Base-by-base conservation (phyloP, 257 asterid species). In the Solanum appendiculatum region DNA sequence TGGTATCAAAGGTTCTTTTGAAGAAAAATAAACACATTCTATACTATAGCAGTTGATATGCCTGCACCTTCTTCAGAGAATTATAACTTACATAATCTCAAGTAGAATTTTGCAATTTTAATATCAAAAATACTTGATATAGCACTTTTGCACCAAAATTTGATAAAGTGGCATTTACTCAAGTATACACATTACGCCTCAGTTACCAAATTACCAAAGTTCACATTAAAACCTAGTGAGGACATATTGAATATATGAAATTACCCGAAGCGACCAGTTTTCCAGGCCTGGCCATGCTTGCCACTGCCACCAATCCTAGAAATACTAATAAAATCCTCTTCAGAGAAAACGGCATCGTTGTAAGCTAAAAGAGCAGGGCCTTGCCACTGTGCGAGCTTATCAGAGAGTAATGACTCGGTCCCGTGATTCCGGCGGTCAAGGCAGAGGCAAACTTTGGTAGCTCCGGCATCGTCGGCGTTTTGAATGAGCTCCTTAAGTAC, bases 391-490 rank as follows among this genome's bases (percentile, higher is more conserved):
- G 95, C 94, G 34, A 96, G 94, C 85, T 89, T 85, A 73, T 91
- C 93, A 23, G 98, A 93, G 40, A 96, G 93, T 84, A 96, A 92
- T 51, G 98, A 94, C 25, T 92, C 89, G 34, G 90, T 88, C 66
- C 89, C 92, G 83, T 96, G 99, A 29, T 90, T 81, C 69, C 98
- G 91, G 63, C 97, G 96, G 89, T 96, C 99, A 63, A 96, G 96
- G 92, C 99, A 96, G 64, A 96, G 93, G 86, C 96, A 92, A 85
- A 96, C 94, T 86, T 93, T 93, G 89, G 99, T 94, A 80, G 99
- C 99, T 82, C 99, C 99, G 68, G 98, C 99, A 88, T 96, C 99
- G 82, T 96, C 99, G 86, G 99, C 99, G 91, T 96, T 96, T 93
- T 96, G 99, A 85, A 96, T 96, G 69, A 96, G 95, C 84, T 96